phyloP scores from a whole-genome alignment of 176 grass and related monocot genomes.

The Musa beccarii region DNA sequence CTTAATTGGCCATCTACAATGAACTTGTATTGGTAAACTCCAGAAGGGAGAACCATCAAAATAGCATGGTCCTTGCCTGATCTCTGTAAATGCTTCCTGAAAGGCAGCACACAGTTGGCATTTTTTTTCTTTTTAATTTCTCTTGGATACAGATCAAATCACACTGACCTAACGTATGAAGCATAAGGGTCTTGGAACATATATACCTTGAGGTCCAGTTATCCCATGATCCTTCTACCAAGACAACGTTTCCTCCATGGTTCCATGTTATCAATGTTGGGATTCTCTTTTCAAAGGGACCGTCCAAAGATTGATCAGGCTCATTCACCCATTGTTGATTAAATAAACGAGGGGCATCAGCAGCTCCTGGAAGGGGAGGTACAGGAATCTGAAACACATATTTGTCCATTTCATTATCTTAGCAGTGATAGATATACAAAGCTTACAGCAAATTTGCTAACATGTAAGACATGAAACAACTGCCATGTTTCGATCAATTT shows the following conservation, averaged over 20 bases:
- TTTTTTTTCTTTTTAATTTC: not conserved
- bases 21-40: slow-evolving; percentile 87
- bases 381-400: slow-evolving; percentile 71
- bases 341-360: slow-evolving; percentile 49
- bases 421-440: not conserved
- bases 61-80: slow-evolving; percentile 89
- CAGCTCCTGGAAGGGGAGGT: slow-evolving; percentile 66
- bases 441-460: not conserved
- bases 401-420: slow-evolving; percentile 5
- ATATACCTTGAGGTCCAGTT: slow-evolving; percentile 86
- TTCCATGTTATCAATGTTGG: slow-evolving; percentile 92
- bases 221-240: slow-evolving; percentile 98
- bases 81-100: slow-evolving; percentile 81
- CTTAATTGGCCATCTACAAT: slow-evolving; percentile 76
- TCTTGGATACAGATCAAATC: slow-evolving; percentile 1
- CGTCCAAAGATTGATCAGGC: slow-evolving; percentile 44
- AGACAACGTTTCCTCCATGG: slow-evolving; percentile 68
- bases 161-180: slow-evolving; percentile 10
- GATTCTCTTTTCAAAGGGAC: slow-evolving; percentile 62
- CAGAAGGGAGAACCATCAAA: slow-evolving; percentile 77
- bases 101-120: slow-evolving; percentile 21
- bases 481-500: not conserved
- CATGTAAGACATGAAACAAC: not conserved
- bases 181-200: not conserved
- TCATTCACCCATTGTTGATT: slow-evolving; percentile 65